phyloP scores from a whole-genome alignment of 371 early-diverging fungal genomes.

The Rhizopus microsporus region DNA sequence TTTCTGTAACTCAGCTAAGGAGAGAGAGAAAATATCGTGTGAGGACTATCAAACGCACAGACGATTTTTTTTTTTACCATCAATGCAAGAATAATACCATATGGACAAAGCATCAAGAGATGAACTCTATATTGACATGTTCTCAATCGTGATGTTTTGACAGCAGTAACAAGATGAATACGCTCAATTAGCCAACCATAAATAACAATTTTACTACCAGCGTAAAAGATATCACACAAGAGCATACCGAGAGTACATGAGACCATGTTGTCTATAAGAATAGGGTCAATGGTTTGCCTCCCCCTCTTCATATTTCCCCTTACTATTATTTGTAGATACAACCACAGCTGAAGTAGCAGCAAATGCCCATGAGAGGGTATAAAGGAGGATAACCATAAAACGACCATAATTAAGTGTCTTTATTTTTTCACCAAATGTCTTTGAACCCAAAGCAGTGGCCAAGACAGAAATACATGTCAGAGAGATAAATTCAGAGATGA shows the following conservation, averaged over 20 bases:
- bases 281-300: background rate
- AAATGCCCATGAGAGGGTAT: slow-evolving; percentile 48
- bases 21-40: slow-evolving; percentile 15
- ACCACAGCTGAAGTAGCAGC: slow-evolving; percentile 36
- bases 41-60: background rate
- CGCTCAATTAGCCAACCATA: slow-evolving; percentile 54
- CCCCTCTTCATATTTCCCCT: background rate
- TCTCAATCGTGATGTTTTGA: slow-evolving; percentile 42
- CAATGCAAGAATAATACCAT: slow-evolving; percentile 43
- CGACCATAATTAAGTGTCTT: slow-evolving; percentile 44
- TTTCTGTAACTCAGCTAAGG: slow-evolving; percentile 33
- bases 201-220: slow-evolving; percentile 48
- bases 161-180: slow-evolving; percentile 47
- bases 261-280: slow-evolving; percentile 32
- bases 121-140: slow-evolving; percentile 50
- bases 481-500: slow-evolving; percentile 42
- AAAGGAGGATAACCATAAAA: slow-evolving; percentile 39
- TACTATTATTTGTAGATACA: slow-evolving; percentile 52
- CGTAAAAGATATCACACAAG: slow-evolving; percentile 49
- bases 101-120: slow-evolving; percentile 46
- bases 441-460: slow-evolving; percentile 40
- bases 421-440: slow-evolving; percentile 37
- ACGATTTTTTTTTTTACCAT: slow-evolving; percentile 31
- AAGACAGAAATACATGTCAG: slow-evolving; percentile 43
- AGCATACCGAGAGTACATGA: slow-evolving; percentile 52